These are phyloP conservation scores for Suillus occidentalis DNA, from an alignment of 768 basidiomycete species.

Conservation along the genomic window DNA sequence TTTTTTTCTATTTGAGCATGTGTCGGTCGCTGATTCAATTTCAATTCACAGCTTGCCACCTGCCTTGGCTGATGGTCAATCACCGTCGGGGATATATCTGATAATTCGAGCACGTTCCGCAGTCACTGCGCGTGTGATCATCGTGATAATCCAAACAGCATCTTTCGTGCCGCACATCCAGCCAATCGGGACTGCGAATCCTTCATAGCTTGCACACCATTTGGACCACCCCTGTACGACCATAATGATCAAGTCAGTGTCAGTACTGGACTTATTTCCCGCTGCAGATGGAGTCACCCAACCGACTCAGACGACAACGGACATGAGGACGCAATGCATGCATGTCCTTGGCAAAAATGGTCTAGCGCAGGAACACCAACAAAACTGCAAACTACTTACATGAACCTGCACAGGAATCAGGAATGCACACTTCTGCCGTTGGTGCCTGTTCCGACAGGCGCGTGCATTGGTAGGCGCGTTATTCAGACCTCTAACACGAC, in stretches of 20 bases:
- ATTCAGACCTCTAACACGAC: not conserved
- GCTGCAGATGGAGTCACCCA: too few species aligned
- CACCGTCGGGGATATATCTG: not conserved
- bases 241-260: not conserved
- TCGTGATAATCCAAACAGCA: not conserved
- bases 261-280: not conserved
- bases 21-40: not conserved
- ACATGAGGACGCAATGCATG: not conserved
- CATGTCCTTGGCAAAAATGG: not conserved
- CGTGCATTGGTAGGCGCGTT: not conserved
- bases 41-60: not conserved
- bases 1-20: not conserved
- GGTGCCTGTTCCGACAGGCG: not conserved
- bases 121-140: not conserved
- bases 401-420: not conserved
- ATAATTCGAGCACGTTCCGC: not conserved
- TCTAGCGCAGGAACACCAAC: not conserved
- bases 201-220: not conserved
- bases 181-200: not conserved
- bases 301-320: not conserved
- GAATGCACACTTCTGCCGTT: not conserved
- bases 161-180: not conserved
- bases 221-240: not conserved
- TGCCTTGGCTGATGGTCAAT: not conserved
- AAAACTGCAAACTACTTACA: not conserved